A percentile compares a stretch with the other conserved stretches of the same genome.
Conservation (phyloP, 768 basidiomycete species). For the Mycena belliarum region DNA sequence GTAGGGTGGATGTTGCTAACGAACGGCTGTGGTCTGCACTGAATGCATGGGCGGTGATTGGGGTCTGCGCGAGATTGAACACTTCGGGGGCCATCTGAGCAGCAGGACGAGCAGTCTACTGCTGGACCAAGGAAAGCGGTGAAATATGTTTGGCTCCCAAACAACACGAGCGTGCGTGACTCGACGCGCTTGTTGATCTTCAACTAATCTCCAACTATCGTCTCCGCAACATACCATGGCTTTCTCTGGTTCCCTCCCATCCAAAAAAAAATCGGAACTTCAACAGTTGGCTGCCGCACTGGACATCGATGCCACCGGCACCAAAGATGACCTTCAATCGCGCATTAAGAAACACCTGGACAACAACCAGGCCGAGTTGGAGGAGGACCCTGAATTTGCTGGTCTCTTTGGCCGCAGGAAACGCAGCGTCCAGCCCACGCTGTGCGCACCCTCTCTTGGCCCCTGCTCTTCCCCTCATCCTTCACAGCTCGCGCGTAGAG, state of each 20-base stretch:
- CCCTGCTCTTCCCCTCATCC: constrained; percentile 17
- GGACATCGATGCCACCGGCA: constrained; percentile 53
- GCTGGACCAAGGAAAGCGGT: constrained; percentile 39
- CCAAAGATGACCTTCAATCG: constrained; percentile 61
- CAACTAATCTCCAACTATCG: too few species aligned
- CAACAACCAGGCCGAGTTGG: constrained; percentile 49
- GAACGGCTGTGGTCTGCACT: constrained; percentile 83
- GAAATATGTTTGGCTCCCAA: neutral
- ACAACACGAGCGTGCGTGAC: neutral
- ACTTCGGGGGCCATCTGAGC: constrained; percentile 66
- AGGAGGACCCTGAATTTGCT: constrained; percentile 56
- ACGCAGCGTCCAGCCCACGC: constrained; percentile 42
- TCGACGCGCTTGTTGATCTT: neutral
- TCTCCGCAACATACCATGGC: too few species aligned
- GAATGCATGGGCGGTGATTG: constrained; percentile 90
- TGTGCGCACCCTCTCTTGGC: constrained; percentile 9
- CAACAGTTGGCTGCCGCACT: constrained; percentile 61
- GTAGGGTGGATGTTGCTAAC: constrained; percentile 31
- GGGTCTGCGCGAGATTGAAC: constrained; percentile 74
- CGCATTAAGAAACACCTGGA: constrained; percentile 68
- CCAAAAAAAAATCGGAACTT: constrained; percentile 73
- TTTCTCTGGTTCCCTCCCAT: constrained; percentile 55
- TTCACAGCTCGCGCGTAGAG: constrained; percentile 31
- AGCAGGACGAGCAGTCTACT: constrained; percentile 88
- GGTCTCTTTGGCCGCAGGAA: constrained; percentile 54